Percentiles rank a stretch among this genome's conserved stretches.
Conservation (phyloP, 441 rosid species). For the Breynia disticha region DNA sequence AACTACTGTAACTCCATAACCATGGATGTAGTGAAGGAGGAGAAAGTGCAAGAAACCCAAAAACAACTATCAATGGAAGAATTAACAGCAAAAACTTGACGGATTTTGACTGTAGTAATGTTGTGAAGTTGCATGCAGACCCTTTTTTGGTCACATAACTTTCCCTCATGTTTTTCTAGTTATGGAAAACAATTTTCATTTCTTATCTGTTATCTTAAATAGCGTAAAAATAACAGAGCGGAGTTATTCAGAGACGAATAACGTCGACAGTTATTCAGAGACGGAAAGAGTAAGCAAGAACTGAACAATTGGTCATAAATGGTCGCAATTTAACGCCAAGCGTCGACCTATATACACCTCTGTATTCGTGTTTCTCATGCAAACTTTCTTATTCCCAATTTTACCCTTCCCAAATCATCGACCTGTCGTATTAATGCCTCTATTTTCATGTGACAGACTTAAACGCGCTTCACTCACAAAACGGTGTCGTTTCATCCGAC, state of each 20-base stretch:
- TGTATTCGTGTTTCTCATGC: slow-evolving; percentile 37
- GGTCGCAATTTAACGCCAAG: slow-evolving; percentile 40
- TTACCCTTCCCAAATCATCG: slow-evolving; percentile 17
- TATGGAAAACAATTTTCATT: slow-evolving; percentile 1
- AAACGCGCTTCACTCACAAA: background rate
- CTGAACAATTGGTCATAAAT: slow-evolving; percentile 28
- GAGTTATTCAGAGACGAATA: too few species aligned
- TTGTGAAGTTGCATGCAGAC: background rate
- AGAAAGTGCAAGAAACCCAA: background rate
- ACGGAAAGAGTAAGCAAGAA: slow-evolving; percentile 2
- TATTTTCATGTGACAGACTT: background rate
- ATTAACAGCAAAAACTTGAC: background rate
- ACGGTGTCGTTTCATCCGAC: background rate
- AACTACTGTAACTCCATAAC: background rate
- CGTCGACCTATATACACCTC: slow-evolving; percentile 24
- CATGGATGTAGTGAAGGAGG: background rate
- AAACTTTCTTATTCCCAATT: slow-evolving; percentile 27
- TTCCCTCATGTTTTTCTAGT: background rate
- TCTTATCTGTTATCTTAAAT: too few species aligned
- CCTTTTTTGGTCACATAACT: slow-evolving; percentile 16
- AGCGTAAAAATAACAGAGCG: too few species aligned
- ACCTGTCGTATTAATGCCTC: background rate
- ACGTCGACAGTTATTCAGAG: too few species aligned
- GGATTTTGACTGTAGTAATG: background rate
- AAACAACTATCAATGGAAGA: background rate